These are phyloP conservation scores for Inga oerstediana DNA, from an alignment of 306 rosid species.

Conservation along the genomic window DNA sequence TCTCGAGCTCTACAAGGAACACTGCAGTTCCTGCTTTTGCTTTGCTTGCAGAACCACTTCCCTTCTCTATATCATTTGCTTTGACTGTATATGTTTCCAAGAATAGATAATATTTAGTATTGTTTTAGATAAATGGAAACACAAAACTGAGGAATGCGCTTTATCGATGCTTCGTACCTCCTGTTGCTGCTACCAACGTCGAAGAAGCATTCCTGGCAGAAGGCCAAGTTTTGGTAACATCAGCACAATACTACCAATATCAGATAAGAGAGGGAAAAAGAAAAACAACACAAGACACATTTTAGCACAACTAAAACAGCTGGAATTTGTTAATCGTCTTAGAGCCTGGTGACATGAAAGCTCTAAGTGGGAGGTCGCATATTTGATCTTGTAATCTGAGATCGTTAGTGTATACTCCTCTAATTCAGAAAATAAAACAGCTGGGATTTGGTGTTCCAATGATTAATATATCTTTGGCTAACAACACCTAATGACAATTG, in stretches of 20 bases:
- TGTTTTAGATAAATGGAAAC: constrained; percentile 3
- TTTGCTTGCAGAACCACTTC: constrained; percentile 36
- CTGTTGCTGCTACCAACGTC: constrained; percentile 28
- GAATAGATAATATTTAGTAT: constrained; percentile 11
- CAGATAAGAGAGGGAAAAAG: background rate
- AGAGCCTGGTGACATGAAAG: no score
- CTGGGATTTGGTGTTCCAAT: background rate
- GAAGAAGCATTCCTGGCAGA: constrained; percentile 46
- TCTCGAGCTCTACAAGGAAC: constrained; percentile 77
- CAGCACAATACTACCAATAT: constrained; percentile 17
- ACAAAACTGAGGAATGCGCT: background rate
- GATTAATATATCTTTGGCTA: background rate
- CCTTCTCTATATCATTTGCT: constrained; percentile 50
- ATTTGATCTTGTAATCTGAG: no score
- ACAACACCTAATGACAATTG: background rate
- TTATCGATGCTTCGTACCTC: constrained; percentile 42
- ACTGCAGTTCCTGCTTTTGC: constrained; percentile 76
- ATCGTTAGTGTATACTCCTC: no score
- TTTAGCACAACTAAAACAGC: no score
- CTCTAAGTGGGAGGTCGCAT: no score
- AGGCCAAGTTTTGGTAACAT: constrained; percentile 27
- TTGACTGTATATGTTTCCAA: constrained; percentile 36
- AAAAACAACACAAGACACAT: background rate
- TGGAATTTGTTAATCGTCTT: no score
- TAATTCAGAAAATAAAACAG: background rate